These are phyloP conservation scores for Penicillium capsulatum DNA, from an alignment of 2,329 filamentous ascomycete species.

Conservation along the genomic window DNA sequence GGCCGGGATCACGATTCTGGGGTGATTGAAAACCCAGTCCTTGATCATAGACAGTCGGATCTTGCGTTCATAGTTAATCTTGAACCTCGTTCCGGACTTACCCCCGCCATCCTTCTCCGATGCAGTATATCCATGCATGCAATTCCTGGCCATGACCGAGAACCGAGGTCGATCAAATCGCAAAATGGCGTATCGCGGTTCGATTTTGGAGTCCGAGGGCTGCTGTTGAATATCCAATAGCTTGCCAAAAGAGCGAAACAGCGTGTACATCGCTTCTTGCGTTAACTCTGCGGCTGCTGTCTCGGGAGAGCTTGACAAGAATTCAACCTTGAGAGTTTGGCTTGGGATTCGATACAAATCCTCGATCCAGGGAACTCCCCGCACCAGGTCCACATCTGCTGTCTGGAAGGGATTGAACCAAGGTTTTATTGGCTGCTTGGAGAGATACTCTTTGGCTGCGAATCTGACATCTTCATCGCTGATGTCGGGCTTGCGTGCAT, in stretches of 20 bases:
- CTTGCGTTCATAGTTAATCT: conserved; percentile 77
- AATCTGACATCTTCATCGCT: conserved; percentile 56
- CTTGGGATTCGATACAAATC: conserved; percentile 82
- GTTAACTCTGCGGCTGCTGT: conserved; percentile 70
- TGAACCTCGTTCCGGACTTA: conserved; percentile 68
- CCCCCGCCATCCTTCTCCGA: conserved; percentile 67
- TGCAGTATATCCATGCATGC: conserved; percentile 79
- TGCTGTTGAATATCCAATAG: conserved; percentile 80
- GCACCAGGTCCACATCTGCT: conserved; percentile 68
- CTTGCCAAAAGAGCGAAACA: conserved; percentile 88
- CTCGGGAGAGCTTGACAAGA: conserved; percentile 69
- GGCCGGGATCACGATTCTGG: conserved; percentile 79
- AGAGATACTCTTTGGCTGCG: conserved; percentile 59
- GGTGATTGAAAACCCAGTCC: conserved; percentile 83
- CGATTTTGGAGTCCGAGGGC: conserved; percentile 76
- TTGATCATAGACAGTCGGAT: conserved; percentile 73
- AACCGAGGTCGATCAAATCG: conserved; percentile 70
- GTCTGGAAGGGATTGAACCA: conserved; percentile 83
- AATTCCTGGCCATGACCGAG: conserved; percentile 86
- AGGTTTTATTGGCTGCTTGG: conserved; percentile 69
- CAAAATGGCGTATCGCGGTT: conserved; percentile 74
- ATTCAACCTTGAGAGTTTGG: conserved; percentile 73
- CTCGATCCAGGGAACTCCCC: conserved; percentile 87
- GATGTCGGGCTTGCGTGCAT: conserved; percentile 53
- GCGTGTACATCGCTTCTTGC: conserved; percentile 78